Base-by-base conservation (phyloP, 768 basidiomycete species). In the Sporobolomyces roseus region DNA sequence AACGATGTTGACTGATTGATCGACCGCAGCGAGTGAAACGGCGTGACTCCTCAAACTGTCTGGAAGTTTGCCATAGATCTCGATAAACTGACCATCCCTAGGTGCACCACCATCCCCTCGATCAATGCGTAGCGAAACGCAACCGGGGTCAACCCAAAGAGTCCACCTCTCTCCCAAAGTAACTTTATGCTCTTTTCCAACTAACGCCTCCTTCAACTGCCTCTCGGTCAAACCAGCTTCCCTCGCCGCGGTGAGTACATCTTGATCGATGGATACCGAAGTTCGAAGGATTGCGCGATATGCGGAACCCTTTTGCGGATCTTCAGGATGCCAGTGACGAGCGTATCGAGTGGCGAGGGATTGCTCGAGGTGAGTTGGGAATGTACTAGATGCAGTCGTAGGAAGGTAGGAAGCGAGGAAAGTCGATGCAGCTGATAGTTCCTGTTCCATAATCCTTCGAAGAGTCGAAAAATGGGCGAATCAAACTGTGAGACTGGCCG, bases 61-160 rank as follows among this genome's bases (percentile, higher is more conserved):
- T 0, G 74, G 74, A 4, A 75, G 65, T 50, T 66, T 68, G 61
- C 74, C 74, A n/a, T 60, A 75, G 43, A 75, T 69, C 72, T 75
- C 72, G 48, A 66, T 61, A 38, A 75, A 63, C 32, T 63, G 64
- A n/a, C 66, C 66, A 35, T 69, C 66, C 29, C 68, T 46, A 4
- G 60, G 51, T 10, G 30, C 53, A 8, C 41, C 59, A 19, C 58
- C 71, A 30, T 73, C 74, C 19, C 38, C 65, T 23, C 65, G 65
- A 25, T 74, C 70, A 36, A 75, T 45, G 3, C 75, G 53, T 14
- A 74, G 65, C 32, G 63, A 50, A 25, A 76, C 75, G 71, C 74
- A 75, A 46, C 75, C 75, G 0, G 75, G 75, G 63, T 76, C 75
- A 48, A 76, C 68, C 75, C 75, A 76, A 36, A 76, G 48, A 7